Evolutionary conservation across 1,284 basidiomycete genomes (phyloP).

Genomic region (Naganishia sp.): DNA sequence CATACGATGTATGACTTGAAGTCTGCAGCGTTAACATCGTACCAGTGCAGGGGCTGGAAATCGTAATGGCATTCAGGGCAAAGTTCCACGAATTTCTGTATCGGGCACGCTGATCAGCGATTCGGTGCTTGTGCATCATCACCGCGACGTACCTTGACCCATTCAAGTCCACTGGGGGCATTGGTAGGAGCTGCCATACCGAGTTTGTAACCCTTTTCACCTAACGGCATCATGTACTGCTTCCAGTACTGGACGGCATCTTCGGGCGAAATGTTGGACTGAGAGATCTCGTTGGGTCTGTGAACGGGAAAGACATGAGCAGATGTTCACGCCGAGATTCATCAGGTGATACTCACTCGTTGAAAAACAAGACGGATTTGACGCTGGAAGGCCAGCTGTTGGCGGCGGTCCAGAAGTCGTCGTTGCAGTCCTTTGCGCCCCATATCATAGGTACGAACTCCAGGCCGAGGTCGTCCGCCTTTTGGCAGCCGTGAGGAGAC

Average conservation of each 20-base stretch:
- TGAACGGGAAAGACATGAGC: background rate
- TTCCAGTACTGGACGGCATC: constrained; percentile 63
- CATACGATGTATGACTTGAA: constrained; percentile 51
- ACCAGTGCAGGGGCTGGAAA: constrained; percentile 52
- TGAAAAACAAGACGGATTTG: constrained; percentile 63
- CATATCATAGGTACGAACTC: constrained; percentile 69
- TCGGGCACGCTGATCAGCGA: background rate
- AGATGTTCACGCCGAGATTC: background rate
- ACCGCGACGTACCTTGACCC: constrained; percentile 57
- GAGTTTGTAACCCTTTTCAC: constrained; percentile 61
- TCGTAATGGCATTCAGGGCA: constrained; percentile 36
- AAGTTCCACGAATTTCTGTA: constrained; percentile 19
- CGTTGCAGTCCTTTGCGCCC: constrained; percentile 57
- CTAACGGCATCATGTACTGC: constrained; percentile 64
- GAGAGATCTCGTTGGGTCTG: constrained; percentile 64
- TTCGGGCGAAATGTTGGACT: constrained; percentile 64
- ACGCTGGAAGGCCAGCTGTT: constrained; percentile 57
- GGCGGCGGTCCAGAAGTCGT: constrained; percentile 43
- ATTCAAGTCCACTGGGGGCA: constrained; percentile 61
- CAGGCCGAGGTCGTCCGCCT: constrained; percentile 41
- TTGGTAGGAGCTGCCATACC: constrained; percentile 69
- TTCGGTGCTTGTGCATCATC: background rate
- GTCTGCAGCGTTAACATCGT: constrained; percentile 40
- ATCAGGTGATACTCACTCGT: constrained; percentile 59
- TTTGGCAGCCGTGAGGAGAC: constrained; percentile 12